phyloP scores from a whole-genome alignment of 2,329 filamentous ascomycete genomes.

The Colletotrichum somersetense region DNA sequence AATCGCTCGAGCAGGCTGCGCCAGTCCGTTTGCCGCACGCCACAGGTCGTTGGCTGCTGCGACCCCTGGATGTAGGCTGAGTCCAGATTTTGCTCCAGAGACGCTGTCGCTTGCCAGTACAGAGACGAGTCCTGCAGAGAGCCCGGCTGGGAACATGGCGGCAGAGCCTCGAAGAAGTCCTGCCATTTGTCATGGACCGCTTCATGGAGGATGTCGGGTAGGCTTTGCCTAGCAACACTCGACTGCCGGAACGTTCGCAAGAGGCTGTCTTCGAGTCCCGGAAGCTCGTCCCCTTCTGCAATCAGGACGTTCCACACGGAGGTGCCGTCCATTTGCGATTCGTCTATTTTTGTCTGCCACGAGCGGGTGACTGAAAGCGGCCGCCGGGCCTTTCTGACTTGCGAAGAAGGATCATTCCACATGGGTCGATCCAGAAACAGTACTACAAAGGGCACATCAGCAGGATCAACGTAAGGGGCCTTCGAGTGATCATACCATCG shows the following conservation, averaged over 20 bases:
- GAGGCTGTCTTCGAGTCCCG: conserved; percentile 36
- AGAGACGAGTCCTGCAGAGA: conserved; percentile 41
- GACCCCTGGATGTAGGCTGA: conserved; percentile 25
- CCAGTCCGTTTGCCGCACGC: conserved; percentile 47
- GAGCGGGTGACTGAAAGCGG: conserved; percentile 29
- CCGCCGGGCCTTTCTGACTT: conserved; percentile 43
- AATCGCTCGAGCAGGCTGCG: conserved; percentile 49
- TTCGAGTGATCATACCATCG: conserved; percentile 30
- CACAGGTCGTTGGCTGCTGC: conserved; percentile 4
- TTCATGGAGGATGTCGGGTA: conserved; percentile 43
- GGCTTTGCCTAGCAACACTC: conserved; percentile 20
- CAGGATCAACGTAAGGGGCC: not conserved
- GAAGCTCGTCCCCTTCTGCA: conserved; percentile 36
- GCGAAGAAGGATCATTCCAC: conserved; percentile 43
- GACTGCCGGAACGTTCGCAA: conserved; percentile 27
- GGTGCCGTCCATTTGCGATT: conserved; percentile 38
- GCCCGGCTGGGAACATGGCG: not conserved
- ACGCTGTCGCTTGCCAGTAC: conserved; percentile 49
- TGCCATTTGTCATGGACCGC: conserved; percentile 51
- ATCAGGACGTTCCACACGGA: conserved; percentile 40
- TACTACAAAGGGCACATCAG: conserved; percentile 41
- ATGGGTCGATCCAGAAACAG: conserved; percentile 50
- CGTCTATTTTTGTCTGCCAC: conserved; percentile 38
- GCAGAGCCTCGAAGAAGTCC: conserved; percentile 49
- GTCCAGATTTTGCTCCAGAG: conserved; percentile 54